These are phyloP conservation scores for Friedmanniomyces simplex DNA, from an alignment of 495 filamentous ascomycete species.

Conservation along the genomic window DNA sequence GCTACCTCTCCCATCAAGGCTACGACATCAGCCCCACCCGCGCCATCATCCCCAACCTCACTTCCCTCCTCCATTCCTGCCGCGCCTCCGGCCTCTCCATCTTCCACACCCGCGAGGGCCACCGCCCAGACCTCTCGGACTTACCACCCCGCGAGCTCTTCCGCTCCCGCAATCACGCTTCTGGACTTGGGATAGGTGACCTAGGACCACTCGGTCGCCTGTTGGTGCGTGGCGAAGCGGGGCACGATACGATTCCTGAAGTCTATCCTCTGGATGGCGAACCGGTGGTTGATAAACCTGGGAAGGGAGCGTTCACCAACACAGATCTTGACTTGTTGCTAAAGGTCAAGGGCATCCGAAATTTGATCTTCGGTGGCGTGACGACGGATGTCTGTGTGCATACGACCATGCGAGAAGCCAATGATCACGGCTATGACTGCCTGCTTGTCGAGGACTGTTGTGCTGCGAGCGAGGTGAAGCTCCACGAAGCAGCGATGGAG, in stretches of 20 bases:
- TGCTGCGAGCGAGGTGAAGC: conserved; percentile 39
- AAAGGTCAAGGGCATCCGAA: conserved; percentile 52
- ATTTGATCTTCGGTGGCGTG: conserved; percentile 55
- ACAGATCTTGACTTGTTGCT: conserved; percentile 54
- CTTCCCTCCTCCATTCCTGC: conserved; percentile 18
- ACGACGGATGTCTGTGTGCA: conserved; percentile 64
- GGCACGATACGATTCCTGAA: conserved; percentile 53
- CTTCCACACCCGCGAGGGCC: conserved; percentile 61
- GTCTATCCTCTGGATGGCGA: conserved; percentile 45
- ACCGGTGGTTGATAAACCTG: conserved; percentile 59
- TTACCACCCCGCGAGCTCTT: conserved; percentile 46
- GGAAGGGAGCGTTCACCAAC: conserved; percentile 53
- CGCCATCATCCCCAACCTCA: conserved; percentile 42
- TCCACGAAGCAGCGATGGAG: conserved; percentile 42
- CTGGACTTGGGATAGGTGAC: conserved; percentile 47
- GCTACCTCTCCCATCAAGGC: conserved; percentile 51
- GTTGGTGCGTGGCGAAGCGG: conserved; percentile 52
- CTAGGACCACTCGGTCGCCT: conserved; percentile 52
- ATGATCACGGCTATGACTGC: conserved; percentile 66
- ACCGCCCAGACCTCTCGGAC: conserved; percentile 51
- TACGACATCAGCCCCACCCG: conserved; percentile 45
- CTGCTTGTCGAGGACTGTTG: conserved; percentile 45
- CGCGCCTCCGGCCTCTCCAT: conserved; percentile 40
- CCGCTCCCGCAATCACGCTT: conserved; percentile 45
- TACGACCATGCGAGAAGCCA: conserved; percentile 59